Evolutionary conservation across 805 yeast species (phyloP).

Genomic region (Ogataea philodendri): DNA sequence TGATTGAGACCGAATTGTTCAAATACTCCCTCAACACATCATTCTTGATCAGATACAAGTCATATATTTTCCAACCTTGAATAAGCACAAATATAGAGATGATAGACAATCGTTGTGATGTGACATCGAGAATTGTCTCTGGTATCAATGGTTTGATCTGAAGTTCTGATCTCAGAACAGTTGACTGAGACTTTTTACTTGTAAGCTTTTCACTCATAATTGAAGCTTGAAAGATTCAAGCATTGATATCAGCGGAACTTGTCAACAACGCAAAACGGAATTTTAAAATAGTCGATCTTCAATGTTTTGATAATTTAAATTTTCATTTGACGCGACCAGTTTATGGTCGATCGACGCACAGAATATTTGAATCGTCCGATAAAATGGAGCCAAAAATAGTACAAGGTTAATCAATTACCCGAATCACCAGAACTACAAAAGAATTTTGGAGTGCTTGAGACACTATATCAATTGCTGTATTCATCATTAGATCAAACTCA

Average conservation of each 20-base stretch:
- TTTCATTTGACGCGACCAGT: not conserved
- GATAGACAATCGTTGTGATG: conserved; percentile 70
- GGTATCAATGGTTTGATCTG: conserved; percentile 53
- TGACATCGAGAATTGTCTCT: conserved; percentile 60
- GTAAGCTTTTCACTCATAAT: not conserved
- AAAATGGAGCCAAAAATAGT: too few species aligned
- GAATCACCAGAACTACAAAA: too few species aligned
- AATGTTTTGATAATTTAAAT: conserved; percentile 1
- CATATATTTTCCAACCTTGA: conserved; percentile 87
- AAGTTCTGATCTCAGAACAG: conserved; percentile 1
- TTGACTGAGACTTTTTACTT: not conserved
- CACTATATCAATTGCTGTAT: too few species aligned
- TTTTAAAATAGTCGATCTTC: conserved; percentile 1
- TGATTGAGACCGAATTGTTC: conserved; percentile 27
- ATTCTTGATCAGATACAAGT: conserved; percentile 57
- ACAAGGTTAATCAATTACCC: too few species aligned
- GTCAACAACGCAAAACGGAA: not conserved
- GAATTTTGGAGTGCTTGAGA: too few species aligned
- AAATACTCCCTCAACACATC: conserved; percentile 29
- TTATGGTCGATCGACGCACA: not conserved
- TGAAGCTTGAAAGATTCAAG: not conserved
- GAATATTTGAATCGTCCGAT: too few species aligned
- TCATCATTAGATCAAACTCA: too few species aligned
- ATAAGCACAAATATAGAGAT: conserved; percentile 65
- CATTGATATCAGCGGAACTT: not conserved